phyloP scores from a whole-genome alignment of 257 asterid genomes.

The Gentiana dahurica region DNA sequence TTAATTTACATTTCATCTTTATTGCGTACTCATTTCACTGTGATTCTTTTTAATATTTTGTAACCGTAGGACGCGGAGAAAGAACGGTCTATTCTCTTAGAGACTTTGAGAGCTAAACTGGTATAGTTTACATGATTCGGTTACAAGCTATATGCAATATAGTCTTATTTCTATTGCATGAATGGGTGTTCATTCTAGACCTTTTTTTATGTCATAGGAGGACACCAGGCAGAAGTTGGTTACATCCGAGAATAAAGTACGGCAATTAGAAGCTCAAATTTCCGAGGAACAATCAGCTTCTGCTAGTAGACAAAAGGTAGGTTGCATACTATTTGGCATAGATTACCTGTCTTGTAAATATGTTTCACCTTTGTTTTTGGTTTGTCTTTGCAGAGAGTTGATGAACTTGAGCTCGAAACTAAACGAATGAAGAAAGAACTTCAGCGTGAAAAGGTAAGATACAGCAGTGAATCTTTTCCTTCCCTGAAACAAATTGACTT shows the following conservation, averaged over 20 bases:
- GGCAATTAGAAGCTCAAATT: conserved; percentile 77
- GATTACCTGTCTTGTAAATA: not conserved
- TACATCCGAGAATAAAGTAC: conserved; percentile 79
- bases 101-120: conserved; percentile 85
- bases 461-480: conserved; percentile 17
- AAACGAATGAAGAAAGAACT: conserved; percentile 70
- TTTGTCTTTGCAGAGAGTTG: conserved; percentile 50
- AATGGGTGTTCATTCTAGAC: not conserved
- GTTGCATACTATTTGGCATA: conserved; percentile 1
- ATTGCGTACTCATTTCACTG: conserved; percentile 1
- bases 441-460: conserved; percentile 88
- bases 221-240: conserved; percentile 88
- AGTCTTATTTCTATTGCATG: not conserved
- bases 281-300: conserved; percentile 67
- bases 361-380: not conserved
- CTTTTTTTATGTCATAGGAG: conserved; percentile 35
- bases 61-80: conserved; percentile 70
- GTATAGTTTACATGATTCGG: conserved; percentile 25
- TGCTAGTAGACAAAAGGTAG: conserved; percentile 56
- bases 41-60: not conserved
- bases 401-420: conserved; percentile 72
- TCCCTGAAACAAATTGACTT: not conserved
- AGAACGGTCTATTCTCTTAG: conserved; percentile 71
- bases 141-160: not conserved
- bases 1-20: not conserved